Conservation (phyloP, 164 flowering plant genomes). For the Nymphaea thermarum region DNA sequence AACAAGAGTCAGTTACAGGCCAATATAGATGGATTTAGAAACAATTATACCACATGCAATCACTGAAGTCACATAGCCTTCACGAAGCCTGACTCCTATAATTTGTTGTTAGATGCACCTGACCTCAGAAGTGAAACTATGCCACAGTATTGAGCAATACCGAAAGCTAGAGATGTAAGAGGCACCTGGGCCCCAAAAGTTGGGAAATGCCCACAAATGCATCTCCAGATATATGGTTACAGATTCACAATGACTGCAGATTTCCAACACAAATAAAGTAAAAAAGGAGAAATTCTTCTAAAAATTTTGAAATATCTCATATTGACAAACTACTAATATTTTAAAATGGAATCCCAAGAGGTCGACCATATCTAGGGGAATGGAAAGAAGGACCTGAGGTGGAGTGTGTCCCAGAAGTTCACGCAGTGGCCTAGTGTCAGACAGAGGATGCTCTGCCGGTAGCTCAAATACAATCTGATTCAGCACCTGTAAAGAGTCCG, state of each 20-base stretch:
- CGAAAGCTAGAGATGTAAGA: no score
- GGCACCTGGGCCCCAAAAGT: no score
- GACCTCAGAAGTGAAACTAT: no score
- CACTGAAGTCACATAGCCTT: no score
- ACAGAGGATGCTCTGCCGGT: slow-evolving; percentile 92
- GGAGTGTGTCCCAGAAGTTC: slow-evolving; percentile 99
- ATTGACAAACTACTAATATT: background rate
- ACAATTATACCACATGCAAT: no score
- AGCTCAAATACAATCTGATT: slow-evolving; percentile 93
- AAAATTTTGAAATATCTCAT: background rate
- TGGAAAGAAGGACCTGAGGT: slow-evolving; percentile 44
- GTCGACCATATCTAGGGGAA: background rate
- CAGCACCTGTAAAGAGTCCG: slow-evolving; percentile 42
- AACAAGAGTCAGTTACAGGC: no score
- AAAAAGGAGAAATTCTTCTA: background rate
- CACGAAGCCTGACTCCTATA: no score
- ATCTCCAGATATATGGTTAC: no score
- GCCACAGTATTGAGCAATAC: no score
- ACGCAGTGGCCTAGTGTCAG: slow-evolving; percentile 76
- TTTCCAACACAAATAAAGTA: background rate
- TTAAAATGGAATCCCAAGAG: background rate
- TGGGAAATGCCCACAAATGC: no score
- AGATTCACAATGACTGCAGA: background rate
- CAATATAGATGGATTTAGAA: no score
- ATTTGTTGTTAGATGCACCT: no score